A percentile compares a stretch with the other conserved stretches of the same genome.
Conservation (phyloP, 2,329 filamentous ascomycete species). For the Epicoccum nigrum region DNA sequence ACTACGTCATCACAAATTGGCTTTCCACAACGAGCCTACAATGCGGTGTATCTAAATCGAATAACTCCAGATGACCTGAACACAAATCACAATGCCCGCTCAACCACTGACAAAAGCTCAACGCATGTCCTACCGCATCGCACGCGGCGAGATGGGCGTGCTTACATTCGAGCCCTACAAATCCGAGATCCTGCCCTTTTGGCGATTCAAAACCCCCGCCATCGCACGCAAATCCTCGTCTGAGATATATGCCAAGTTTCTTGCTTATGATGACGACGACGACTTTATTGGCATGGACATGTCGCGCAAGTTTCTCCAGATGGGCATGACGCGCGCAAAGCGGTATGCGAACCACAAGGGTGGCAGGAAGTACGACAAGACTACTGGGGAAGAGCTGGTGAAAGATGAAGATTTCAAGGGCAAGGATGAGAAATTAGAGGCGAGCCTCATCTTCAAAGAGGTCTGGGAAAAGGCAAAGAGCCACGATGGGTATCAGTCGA, state of each 20-base stretch:
- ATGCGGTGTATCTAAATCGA: background rate
- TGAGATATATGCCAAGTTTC: conserved; percentile 58
- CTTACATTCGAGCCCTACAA: conserved; percentile 70
- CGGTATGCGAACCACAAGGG: conserved; percentile 64
- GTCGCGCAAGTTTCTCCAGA: conserved; percentile 68
- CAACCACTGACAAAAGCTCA: conserved; percentile 38
- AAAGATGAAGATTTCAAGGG: conserved; percentile 55
- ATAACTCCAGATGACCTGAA: background rate
- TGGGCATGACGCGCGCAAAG: conserved; percentile 68
- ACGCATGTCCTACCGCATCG: conserved; percentile 62
- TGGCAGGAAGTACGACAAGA: conserved; percentile 61
- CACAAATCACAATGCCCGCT: conserved; percentile 11
- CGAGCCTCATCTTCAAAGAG: conserved; percentile 57
- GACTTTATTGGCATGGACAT: conserved; percentile 72
- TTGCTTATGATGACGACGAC: conserved; percentile 55
- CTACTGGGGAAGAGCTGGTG: conserved; percentile 49
- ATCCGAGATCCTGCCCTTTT: conserved; percentile 62
- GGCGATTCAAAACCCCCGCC: conserved; percentile 62
- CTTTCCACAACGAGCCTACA: background rate
- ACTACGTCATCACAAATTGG: conserved; percentile 25
- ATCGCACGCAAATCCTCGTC: conserved; percentile 59
- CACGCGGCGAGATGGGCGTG: conserved; percentile 65
- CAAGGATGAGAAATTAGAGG: conserved; percentile 57
- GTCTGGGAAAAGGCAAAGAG: conserved; percentile 57
- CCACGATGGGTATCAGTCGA: conserved; percentile 52